Base-by-base conservation (phyloP, 1,139 yeast species). In the Kodamaea ohmeri region DNA sequence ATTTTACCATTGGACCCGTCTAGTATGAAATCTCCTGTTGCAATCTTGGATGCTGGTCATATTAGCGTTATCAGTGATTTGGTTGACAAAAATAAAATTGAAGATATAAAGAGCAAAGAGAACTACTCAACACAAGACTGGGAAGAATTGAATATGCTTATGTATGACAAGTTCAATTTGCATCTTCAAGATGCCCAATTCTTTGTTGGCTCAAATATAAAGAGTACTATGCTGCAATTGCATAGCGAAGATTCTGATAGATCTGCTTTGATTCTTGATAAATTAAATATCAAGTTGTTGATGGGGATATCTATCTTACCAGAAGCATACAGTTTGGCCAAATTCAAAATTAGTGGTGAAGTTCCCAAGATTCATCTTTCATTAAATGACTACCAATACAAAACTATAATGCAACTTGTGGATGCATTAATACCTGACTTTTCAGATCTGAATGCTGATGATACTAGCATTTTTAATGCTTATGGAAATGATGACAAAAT, bases 41-140 rank as follows among this genome's bases (percentile, higher is more conserved):
- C 92, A 4, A 78, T 92, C 11, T 70, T 94, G 40, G 98, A 94
- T 71, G 97, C 97, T 11, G 99, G 99, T 53, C 97, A 92, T 58
- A 83, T 94, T 24, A 82, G 90, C 51, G 80, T 92, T 6, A 65
- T 72, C 2, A 87, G 96, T 57, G 92, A 89, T 47, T 70, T 90
- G 33, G 96, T 83, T 2, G 87, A 87, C 35, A 78, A 78, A 49
- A 73, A 76, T 3, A 78, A 77, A 36, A 76, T 89, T 27, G 81
- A 83, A 37, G 83, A 83, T 44, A 77, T 90, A 37, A 88, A 83
- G 51, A 67, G 77, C 6, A 80, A 87, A 55, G 76, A 76, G 34
- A 77, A 73, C 44, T 89, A 89, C 56, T 76, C 80, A 1, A 76
- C 74, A n/a, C 73, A 75, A 1, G 96, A 89, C 55, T 83, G 92